Conservation (phyloP, 176 grass and related monocot genomes). For the Elaeis guineensis region DNA sequence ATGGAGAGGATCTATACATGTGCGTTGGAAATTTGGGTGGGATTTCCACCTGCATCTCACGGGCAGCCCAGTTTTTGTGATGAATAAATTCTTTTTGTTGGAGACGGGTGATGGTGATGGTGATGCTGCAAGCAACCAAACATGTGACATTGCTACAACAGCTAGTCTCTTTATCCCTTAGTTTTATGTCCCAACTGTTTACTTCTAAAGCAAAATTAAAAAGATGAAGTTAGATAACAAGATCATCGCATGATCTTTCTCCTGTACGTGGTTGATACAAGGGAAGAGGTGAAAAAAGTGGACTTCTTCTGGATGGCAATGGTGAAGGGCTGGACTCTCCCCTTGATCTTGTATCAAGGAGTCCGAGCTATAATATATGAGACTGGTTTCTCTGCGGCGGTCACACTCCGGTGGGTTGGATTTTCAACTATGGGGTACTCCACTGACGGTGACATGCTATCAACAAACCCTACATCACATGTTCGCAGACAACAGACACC, state of each 20-base stretch:
- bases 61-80: neutral
- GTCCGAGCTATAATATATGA: neutral
- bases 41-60: conserved; percentile 1
- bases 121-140: conserved; percentile 1
- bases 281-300: too few species aligned
- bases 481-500: too few species aligned
- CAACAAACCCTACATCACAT: neutral
- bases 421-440: conserved; percentile 5
- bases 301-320: too few species aligned
- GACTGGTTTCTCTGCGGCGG: too few species aligned
- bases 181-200: too few species aligned
- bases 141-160: neutral
- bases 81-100: conserved; percentile 4
- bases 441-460: conserved; percentile 1
- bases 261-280: too few species aligned
- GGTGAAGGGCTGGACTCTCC: too few species aligned
- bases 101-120: neutral
- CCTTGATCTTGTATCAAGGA: too few species aligned
- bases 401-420: neutral
- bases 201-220: too few species aligned
- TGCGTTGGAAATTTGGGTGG: neutral
- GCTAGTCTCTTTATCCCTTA: too few species aligned
- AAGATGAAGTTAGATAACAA: too few species aligned
- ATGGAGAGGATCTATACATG: neutral
- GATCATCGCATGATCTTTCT: too few species aligned